Conservation (phyloP, 345 rosid species). For the Gossypium mustelinum region DNA sequence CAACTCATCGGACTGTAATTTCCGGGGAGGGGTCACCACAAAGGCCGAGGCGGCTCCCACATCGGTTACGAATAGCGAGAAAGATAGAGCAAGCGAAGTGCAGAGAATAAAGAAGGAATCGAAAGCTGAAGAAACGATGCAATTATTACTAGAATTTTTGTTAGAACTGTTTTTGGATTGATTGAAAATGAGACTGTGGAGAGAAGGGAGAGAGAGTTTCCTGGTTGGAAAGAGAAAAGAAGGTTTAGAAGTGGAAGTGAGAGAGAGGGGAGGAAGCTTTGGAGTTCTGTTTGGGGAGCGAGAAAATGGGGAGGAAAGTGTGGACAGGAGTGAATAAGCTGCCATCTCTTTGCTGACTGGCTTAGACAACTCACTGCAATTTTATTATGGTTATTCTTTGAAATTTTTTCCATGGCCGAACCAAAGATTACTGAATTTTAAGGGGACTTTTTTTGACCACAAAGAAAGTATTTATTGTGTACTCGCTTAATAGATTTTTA, state of each 20-base stretch:
- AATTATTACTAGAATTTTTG: not conserved
- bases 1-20: conserved; percentile 78
- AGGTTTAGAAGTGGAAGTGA: conserved; percentile 18
- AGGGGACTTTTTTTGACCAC: no score
- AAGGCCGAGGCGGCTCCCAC: conserved; percentile 66
- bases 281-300: conserved; percentile 35
- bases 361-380: not conserved
- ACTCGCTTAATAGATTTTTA: no score
- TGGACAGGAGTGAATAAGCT: conserved; percentile 48
- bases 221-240: conserved; percentile 20
- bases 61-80: conserved; percentile 47
- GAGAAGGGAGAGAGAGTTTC: conserved; percentile 14
- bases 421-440: no score
- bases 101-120: conserved; percentile 19
- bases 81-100: conserved; percentile 64
- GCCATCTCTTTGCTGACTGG: conserved; percentile 37
- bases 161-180: not conserved
- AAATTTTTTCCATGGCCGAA: no score
- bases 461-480: no score
- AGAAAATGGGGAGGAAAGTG: conserved; percentile 35
- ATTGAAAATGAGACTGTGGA: conserved; percentile 3
- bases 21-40: conserved; percentile 60
- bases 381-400: not conserved
- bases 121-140: conserved; percentile 21
- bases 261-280: not conserved